Conservation (phyloP, 2,329 filamentous ascomycete species). For the Alternaria panax region DNA sequence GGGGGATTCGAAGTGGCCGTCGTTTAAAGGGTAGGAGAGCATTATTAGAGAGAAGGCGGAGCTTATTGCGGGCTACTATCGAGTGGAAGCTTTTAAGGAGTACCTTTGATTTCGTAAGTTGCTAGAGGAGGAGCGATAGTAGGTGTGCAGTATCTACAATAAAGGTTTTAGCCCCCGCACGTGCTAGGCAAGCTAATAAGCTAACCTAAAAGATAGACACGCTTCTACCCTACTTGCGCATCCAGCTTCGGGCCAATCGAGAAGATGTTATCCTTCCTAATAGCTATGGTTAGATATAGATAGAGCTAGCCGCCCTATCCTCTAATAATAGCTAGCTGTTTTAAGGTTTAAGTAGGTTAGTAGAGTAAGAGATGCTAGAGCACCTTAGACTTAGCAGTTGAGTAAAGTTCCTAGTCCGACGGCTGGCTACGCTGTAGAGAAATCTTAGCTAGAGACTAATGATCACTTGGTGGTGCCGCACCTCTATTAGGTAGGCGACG, state of each 20-base stretch:
- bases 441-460: not conserved
- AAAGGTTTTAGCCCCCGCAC: not conserved
- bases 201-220: slow-evolving; percentile 1
- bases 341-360: not conserved
- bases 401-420: not conserved
- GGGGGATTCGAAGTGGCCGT: not conserved
- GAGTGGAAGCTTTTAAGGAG: not conserved
- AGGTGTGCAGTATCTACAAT: not conserved
- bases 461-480: not conserved
- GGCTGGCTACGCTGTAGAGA: not conserved
- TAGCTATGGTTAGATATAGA: slow-evolving; percentile 6
- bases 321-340: not conserved
- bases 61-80: slow-evolving; percentile 1
- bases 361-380: not conserved
- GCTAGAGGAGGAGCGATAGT: not conserved
- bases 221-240: not conserved
- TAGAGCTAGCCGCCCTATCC: not conserved
- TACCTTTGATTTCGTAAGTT: not conserved
- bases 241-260: slow-evolving; percentile 1
- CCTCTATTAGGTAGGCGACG: not conserved
- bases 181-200: not conserved
- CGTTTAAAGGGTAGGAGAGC: not conserved
- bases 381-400: not conserved
- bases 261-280: slow-evolving; percentile 1
- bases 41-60: slow-evolving; percentile 3